phyloP scores from a whole-genome alignment of 768 basidiomycete genomes.

The Lactarius deliciosus region DNA sequence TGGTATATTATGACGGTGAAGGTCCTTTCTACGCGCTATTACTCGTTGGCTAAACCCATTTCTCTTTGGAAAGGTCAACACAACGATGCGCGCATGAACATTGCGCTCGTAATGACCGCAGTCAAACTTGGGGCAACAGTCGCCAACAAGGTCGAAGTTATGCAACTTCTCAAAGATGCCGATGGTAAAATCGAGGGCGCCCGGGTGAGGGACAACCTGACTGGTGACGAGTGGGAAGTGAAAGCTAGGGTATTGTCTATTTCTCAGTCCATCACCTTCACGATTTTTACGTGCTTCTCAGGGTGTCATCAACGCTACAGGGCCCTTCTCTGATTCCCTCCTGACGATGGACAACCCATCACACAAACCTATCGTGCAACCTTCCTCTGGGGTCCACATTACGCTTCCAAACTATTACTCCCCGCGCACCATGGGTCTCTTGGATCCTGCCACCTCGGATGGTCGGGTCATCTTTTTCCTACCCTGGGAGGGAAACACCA shows the following conservation, averaged over 20 bases:
- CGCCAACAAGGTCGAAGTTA: constrained; percentile 89
- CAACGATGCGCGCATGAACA: constrained; percentile 98
- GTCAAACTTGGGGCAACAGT: constrained; percentile 87
- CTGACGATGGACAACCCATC: constrained; percentile 75
- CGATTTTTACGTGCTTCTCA: constrained; percentile 33
- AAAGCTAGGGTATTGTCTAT: constrained; percentile 61
- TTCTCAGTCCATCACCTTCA: constrained; percentile 1
- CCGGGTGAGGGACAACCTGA: constrained; percentile 74
- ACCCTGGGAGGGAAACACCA: constrained; percentile 97
- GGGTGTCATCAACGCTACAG: constrained; percentile 96
- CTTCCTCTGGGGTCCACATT: constrained; percentile 93
- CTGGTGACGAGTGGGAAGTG: constrained; percentile 79
- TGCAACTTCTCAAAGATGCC: constrained; percentile 64
- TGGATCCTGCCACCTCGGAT: constrained; percentile 94
- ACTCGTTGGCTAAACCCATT: constrained; percentile 19
- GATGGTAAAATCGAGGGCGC: constrained; percentile 71
- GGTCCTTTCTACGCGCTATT: constrained; percentile 35
- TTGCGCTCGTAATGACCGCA: constrained; percentile 91
- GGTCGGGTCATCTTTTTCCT: constrained; percentile 99
- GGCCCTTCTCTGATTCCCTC: constrained; percentile 87
- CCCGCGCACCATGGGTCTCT: constrained; percentile 89
- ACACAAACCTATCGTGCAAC: constrained; percentile 85
- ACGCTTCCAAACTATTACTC: constrained; percentile 97
- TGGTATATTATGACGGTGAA: constrained; percentile 96
- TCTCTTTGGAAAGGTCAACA: constrained; percentile 71